phyloP scores from a whole-genome alignment of 352 stramenopile species.

The Globisporangium middletonii region DNA sequence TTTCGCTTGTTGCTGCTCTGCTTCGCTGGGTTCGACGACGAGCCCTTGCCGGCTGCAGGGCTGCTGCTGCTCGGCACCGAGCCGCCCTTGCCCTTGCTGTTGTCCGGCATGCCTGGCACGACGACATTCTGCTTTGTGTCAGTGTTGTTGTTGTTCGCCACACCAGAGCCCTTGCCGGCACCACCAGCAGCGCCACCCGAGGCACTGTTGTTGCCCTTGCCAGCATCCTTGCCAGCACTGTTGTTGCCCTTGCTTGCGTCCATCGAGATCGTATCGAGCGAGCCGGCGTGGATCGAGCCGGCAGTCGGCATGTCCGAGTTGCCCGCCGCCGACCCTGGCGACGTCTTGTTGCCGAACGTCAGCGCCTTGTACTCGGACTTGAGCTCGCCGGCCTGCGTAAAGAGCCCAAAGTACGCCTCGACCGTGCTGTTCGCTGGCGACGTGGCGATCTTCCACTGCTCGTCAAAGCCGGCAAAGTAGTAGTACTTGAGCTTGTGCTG shows the following conservation, averaged over 20 bases:
- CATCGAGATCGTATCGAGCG: not conserved
- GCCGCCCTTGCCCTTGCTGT: not conserved
- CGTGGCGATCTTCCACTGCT: slow-evolving; percentile 48
- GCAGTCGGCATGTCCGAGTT: not conserved
- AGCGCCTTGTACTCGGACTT: slow-evolving; percentile 36
- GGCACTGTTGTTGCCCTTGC: too few species aligned
- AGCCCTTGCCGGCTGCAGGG: not conserved
- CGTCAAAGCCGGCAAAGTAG: slow-evolving; percentile 67
- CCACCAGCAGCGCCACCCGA: too few species aligned
- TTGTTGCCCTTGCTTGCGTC: not conserved
- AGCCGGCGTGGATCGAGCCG: not conserved
- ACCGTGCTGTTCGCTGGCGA: slow-evolving; percentile 47
- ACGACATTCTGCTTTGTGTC: not conserved
- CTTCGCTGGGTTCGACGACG: not conserved
- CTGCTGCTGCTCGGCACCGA: not conserved
- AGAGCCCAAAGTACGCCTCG: slow-evolving; percentile 69
- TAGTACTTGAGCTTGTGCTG: slow-evolving; percentile 45
- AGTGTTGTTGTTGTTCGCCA: not conserved
- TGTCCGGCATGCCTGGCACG: not conserved
- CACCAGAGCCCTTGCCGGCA: too few species aligned
- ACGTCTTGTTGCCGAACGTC: slow-evolving; percentile 20
- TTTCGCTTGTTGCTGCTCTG: slow-evolving; percentile 3
- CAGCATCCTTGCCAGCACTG: not conserved
- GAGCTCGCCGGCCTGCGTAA: slow-evolving; percentile 36
- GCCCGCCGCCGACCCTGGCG: not conserved